Conservation (phyloP, 208 protist genomes). For the Giardia duodenalis region DNA sequence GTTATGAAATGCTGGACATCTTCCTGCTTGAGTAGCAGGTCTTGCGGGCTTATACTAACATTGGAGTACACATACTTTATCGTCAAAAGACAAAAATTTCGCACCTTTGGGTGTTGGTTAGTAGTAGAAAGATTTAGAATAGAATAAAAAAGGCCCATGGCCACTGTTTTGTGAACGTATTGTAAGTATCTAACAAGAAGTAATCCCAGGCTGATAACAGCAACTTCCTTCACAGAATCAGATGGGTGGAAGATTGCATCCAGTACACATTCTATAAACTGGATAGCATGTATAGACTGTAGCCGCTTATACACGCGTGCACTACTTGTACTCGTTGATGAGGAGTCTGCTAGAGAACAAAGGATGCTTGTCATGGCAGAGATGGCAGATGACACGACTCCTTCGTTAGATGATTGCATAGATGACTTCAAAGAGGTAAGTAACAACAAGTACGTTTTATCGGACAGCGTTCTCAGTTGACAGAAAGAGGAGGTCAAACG, state of each 20-base stretch:
- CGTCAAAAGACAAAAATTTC: background rate
- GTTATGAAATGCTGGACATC: background rate
- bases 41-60: background rate
- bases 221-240: background rate
- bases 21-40: background rate
- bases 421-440: background rate
- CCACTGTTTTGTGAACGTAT: background rate
- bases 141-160: background rate
- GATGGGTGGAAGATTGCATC: background rate
- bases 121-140: background rate
- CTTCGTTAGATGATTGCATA: background rate
- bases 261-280: background rate
- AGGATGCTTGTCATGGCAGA: background rate
- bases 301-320: no score
- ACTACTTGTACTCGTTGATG: background rate
- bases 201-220: background rate
- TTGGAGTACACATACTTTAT: background rate
- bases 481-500: no score
- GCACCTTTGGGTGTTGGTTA: background rate
- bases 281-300: background rate
- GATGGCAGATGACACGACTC: background rate
- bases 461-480: no score
- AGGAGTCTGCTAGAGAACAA: background rate
- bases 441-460: background rate
- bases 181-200: background rate